These are phyloP conservation scores for Aphanomyces euteiches DNA, from an alignment of 352 stramenopile genomes.

Conservation along the genomic window DNA sequence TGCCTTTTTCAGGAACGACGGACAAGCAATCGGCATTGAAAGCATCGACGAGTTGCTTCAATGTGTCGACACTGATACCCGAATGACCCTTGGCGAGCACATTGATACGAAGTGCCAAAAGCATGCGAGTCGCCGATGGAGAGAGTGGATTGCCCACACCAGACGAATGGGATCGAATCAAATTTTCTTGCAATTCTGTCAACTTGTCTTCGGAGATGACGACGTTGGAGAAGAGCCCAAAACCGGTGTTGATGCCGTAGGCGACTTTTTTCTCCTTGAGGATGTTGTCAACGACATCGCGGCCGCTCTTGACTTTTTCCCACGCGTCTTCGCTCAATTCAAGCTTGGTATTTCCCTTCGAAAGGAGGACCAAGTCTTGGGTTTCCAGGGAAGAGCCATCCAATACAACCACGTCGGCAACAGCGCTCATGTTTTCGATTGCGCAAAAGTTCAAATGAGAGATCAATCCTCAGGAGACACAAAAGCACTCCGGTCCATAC, in stretches of 20 bases:
- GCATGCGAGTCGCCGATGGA: conserved; percentile 75
- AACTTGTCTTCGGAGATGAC: conserved; percentile 83
- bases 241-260: conserved; percentile 92
- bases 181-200: conserved; percentile 79
- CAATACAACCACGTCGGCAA: conserved; percentile 38
- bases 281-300: conserved; percentile 85
- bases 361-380: conserved; percentile 69
- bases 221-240: conserved; percentile 88
- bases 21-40: conserved; percentile 87
- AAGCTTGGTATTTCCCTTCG: conserved; percentile 54
- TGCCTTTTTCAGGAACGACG: conserved; percentile 78
- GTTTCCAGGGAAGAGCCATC: conserved; percentile 64
- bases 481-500: not conserved
- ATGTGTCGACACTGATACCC: conserved; percentile 70
- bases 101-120: conserved; percentile 86
- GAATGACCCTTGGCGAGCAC: conserved; percentile 86
- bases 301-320: conserved; percentile 63
- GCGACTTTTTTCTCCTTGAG: conserved; percentile 73
- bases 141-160: conserved; percentile 74
- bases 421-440: not conserved
- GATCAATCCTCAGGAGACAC: not conserved
- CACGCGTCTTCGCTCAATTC: conserved; percentile 61
- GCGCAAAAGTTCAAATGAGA: conserved; percentile 16
- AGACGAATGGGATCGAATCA: conserved; percentile 76
- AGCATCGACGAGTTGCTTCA: conserved; percentile 71